Evolutionary conservation across 768 basidiomycete genomes (phyloP).

Genomic region (Russula foetens): DNA sequence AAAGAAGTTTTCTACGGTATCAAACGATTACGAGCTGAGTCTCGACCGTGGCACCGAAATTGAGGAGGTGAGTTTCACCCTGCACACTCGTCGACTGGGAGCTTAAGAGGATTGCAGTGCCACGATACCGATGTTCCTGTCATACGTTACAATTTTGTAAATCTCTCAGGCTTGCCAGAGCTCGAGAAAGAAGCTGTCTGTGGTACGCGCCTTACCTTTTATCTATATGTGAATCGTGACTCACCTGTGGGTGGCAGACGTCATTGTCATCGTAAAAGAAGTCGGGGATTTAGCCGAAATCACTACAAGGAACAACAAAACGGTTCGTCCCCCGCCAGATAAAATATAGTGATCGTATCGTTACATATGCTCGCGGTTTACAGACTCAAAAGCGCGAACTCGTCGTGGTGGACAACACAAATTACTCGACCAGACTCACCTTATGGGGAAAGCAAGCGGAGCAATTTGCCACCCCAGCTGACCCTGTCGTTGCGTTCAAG

Average conservation of each 20-base stretch:
- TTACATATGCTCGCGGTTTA: neutral
- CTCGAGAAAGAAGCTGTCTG: conserved; percentile 73
- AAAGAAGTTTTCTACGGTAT: conserved; percentile 87
- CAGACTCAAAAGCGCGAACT: conserved; percentile 88
- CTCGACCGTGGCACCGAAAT: conserved; percentile 82
- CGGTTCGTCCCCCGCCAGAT: conserved; percentile 28
- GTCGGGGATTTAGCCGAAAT: conserved; percentile 61
- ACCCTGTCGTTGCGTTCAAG: conserved; percentile 86
- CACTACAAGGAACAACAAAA: conserved; percentile 64
- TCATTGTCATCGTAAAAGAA: conserved; percentile 82
- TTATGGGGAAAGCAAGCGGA: conserved; percentile 97
- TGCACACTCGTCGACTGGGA: neutral
- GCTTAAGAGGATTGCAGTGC: conserved; percentile 45
- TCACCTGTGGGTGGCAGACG: conserved; percentile 43
- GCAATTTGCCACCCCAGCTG: conserved; percentile 48
- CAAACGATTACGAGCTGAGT: conserved; percentile 88
- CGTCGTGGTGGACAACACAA: conserved; percentile 77
- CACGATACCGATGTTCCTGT: conserved; percentile 71
- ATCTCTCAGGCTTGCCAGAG: conserved; percentile 51
- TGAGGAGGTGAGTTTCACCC: conserved; percentile 52
- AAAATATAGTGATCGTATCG: neutral
- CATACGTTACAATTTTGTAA: conserved; percentile 77
- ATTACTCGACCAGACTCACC: conserved; percentile 73
- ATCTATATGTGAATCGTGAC: neutral
- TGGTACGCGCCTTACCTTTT: conserved; percentile 40